Base-by-base conservation (phyloP, 2,329 filamentous ascomycete species). In the Hymenoscyphus fructigenus region DNA sequence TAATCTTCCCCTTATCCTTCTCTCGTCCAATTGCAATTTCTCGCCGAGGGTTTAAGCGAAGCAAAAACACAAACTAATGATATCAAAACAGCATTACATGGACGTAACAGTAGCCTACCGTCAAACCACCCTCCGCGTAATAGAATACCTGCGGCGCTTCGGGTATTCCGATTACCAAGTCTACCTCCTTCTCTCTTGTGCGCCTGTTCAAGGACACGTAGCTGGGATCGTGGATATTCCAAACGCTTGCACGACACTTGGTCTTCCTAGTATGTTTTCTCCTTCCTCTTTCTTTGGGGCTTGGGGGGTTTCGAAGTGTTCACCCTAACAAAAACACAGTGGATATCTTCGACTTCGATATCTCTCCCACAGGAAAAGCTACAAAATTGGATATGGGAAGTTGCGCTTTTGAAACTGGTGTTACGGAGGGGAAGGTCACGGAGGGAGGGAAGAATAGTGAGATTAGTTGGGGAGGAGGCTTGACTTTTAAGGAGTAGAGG, bases 261-360 rank as follows among this genome's bases (percentile, higher is more conserved):
- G 92, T 0, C 75, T 97, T 62, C 93, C 93, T 0, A 92, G 55
- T 57, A 57, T 9, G 55, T 57, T 12, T n/a, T n/a, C n/a, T n/a
- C n/a, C n/a, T n/a, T n/a, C n/a, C n/a, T n/a, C n/a, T n/a, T n/a
- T n/a, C n/a, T n/a, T n/a, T n/a, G n/a, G n/a, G n/a, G n/a, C n/a
- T n/a, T n/a, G n/a, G n/a, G n/a, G n/a, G n/a, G n/a, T n/a, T n/a
- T n/a, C n/a, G n/a, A n/a, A n/a, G n/a, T n/a, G n/a, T n/a, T n/a
- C n/a, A n/a, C n/a, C n/a, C n/a, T 50, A 50, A 50, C 44, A 23
- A n/a, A 17, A 12, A 23, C 9, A 57, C 9, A 57, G 55, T 96
- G 83, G 93, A 97, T 78, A 96, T 97, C 61, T 97, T 97, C 73
- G 91, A 95, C 74, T 96, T 97, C 77, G 93, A 97, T 75, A 94